These are phyloP conservation scores for Talaromyces sp. DNA, from an alignment of 2,329 filamentous ascomycete species.

Conservation along the genomic window DNA sequence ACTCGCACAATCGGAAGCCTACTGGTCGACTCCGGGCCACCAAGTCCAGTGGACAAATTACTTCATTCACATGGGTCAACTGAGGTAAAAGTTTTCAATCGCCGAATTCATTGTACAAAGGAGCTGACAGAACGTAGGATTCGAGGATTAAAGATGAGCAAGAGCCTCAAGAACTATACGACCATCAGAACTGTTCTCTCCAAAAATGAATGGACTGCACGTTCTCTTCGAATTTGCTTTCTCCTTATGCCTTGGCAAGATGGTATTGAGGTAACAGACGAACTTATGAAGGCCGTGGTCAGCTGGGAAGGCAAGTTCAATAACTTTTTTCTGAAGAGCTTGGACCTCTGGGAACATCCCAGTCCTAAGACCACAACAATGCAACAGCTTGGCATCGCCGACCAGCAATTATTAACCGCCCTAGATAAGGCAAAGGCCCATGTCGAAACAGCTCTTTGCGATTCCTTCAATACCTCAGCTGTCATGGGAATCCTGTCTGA, in stretches of 20 bases:
- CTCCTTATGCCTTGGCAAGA: constrained; percentile 85
- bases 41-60: constrained; percentile 74
- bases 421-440: constrained; percentile 52
- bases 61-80: constrained; percentile 91
- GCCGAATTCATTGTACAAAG: too few species aligned
- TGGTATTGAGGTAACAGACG: constrained; percentile 82
- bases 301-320: constrained; percentile 25
- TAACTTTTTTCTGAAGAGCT: too few species aligned
- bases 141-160: constrained; percentile 89
- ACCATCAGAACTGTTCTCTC: constrained; percentile 80
- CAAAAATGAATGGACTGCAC: constrained; percentile 66
- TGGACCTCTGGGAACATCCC: too few species aligned
- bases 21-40: constrained; percentile 52
- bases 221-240: constrained; percentile 82
- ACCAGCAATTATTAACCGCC: constrained; percentile 18
- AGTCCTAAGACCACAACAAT: too few species aligned
- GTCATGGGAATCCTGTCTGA: constrained; percentile 73
- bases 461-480: constrained; percentile 81
- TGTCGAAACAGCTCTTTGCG: constrained; percentile 63
- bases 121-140: constrained; percentile 56
- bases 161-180: constrained; percentile 91
- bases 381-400: not conserved
- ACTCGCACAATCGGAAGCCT: constrained; percentile 80
- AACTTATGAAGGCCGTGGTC: constrained; percentile 68
- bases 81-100: too few species aligned